Evolutionary conservation across 352 stramenopile species (phyloP).

Genomic region (Phytophthora crassamura): DNA sequence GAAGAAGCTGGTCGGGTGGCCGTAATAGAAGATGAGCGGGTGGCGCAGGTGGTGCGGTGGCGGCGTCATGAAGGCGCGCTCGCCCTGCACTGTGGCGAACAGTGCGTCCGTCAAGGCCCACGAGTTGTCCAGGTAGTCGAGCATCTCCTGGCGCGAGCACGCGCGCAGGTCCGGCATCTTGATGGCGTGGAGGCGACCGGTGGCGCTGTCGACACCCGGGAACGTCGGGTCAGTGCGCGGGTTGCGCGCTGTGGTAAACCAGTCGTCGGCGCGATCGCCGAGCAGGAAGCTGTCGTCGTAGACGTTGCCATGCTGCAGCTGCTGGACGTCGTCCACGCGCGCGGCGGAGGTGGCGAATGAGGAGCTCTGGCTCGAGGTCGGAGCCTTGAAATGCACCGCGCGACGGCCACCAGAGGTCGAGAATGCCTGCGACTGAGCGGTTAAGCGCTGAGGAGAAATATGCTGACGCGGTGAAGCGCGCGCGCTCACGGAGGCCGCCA

Average conservation of each 20-base stretch:
- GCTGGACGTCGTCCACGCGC: conserved; percentile 15
- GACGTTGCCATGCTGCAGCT: conserved; percentile 37
- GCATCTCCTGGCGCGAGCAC: conserved; percentile 87
- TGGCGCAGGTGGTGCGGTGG: conserved; percentile 95
- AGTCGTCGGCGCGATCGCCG: conserved; percentile 66
- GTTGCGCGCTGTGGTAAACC: conserved; percentile 76
- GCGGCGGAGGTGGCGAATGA: conserved; percentile 38
- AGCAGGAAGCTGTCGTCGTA: conserved; percentile 69
- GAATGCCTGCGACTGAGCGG: background rate
- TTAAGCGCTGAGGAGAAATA: conserved; percentile 6
- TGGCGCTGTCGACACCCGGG: conserved; percentile 53
- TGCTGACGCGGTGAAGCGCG: background rate
- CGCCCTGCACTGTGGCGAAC: conserved; percentile 92
- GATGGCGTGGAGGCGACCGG: conserved; percentile 57
- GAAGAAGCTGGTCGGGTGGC: conserved; percentile 95
- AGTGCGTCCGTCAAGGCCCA: conserved; percentile 95
- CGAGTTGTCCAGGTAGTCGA: conserved; percentile 96
- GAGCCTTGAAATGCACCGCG: conserved; percentile 20
- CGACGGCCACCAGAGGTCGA: background rate
- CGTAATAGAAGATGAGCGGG: conserved; percentile 99
- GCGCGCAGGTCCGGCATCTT: conserved; percentile 86
- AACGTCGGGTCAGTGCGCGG: conserved; percentile 65
- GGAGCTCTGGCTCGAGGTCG: conserved; percentile 25
- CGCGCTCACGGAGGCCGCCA: conserved; percentile 41
- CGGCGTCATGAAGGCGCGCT: conserved; percentile 91